These are phyloP conservation scores for Arthroderma sp. DNA, from an alignment of 2,329 filamentous ascomycete genomes.

Conservation along the genomic window DNA sequence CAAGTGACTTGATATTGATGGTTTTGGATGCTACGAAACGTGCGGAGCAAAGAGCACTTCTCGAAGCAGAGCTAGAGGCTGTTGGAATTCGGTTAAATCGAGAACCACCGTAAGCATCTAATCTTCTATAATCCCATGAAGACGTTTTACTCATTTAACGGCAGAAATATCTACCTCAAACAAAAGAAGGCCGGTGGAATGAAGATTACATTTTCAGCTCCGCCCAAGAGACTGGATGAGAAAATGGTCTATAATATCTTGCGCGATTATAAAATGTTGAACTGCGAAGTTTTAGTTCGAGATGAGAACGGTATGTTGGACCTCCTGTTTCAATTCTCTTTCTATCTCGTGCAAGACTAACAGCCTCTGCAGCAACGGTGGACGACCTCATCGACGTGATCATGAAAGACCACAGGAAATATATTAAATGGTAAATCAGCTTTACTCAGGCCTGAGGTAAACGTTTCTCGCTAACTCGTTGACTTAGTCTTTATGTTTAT, in stretches of 20 bases:
- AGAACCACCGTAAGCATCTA: conserved; percentile 60
- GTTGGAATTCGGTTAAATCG: conserved; percentile 90
- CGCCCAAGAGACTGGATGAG: conserved; percentile 85
- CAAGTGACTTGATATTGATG: conserved; percentile 94
- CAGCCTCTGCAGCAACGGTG: conserved; percentile 53
- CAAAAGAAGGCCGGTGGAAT: conserved; percentile 90
- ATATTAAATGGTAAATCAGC: conserved; percentile 56
- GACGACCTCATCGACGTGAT: conserved; percentile 99
- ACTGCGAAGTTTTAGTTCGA: conserved; percentile 88
- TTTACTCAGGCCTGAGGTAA: conserved; percentile 19
- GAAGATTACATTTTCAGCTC: conserved; percentile 90
- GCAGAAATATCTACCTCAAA: conserved; percentile 92
- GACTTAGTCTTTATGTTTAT: conserved; percentile 74
- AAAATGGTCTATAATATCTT: conserved; percentile 98
- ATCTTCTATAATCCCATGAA: conserved; percentile 19
- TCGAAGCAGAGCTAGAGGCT: conserved; percentile 87
- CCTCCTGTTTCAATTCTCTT: too few relatives aligned
- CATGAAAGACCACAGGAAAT: conserved; percentile 97
- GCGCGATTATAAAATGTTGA: conserved; percentile 96
- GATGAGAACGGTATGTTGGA: conserved; percentile 58
- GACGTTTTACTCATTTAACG: background rate
- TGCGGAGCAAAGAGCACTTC: conserved; percentile 75
- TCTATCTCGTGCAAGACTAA: too few relatives aligned
- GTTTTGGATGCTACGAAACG: conserved; percentile 92
- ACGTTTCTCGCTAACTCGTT: background rate